A percentile compares a stretch with the other conserved stretches of the same genome.
Conservation (phyloP, 2,329 filamentous ascomycete genomes). For the Paraphoma chrysanthemicola region DNA sequence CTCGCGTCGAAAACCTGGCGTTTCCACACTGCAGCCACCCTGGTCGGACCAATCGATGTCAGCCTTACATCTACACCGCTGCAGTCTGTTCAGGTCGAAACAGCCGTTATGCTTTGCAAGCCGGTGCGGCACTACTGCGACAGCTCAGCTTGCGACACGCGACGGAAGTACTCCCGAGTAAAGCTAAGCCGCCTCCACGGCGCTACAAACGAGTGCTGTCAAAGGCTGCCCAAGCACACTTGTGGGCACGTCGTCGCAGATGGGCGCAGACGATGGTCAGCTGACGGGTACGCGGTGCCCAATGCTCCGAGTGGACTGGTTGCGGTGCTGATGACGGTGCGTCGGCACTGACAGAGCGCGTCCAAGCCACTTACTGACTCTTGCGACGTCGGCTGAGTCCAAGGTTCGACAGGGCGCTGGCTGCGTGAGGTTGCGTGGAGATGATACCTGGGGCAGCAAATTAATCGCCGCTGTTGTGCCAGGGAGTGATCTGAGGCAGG, state of each 20-base stretch:
- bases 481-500: conserved; percentile 21
- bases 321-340: conserved; percentile 22
- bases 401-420: conserved; percentile 31
- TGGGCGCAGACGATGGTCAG: conserved; percentile 33
- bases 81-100: conserved; percentile 34
- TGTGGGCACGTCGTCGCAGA: conserved; percentile 20
- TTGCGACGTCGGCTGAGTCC: conserved; percentile 28
- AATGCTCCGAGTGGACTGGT: conserved; percentile 18
- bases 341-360: conserved; percentile 20
- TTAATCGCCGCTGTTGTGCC: conserved; percentile 29
- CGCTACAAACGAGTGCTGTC: background rate
- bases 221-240: background rate
- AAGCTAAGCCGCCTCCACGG: conserved; percentile 8
- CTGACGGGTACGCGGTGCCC: conserved; percentile 30
- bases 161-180: conserved; percentile 33
- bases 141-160: conserved; percentile 38
- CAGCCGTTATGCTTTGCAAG: conserved; percentile 41
- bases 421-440: conserved; percentile 27
- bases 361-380: conserved; percentile 17
- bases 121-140: conserved; percentile 14
- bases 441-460: conserved; percentile 39
- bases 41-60: conserved; percentile 26
- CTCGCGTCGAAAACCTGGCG: conserved; percentile 40
- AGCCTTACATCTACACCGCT: conserved; percentile 48
- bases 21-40: conserved; percentile 21